phyloP scores from a whole-genome alignment of 129 eudicot genomes.

The Flaveria robusta region DNA sequence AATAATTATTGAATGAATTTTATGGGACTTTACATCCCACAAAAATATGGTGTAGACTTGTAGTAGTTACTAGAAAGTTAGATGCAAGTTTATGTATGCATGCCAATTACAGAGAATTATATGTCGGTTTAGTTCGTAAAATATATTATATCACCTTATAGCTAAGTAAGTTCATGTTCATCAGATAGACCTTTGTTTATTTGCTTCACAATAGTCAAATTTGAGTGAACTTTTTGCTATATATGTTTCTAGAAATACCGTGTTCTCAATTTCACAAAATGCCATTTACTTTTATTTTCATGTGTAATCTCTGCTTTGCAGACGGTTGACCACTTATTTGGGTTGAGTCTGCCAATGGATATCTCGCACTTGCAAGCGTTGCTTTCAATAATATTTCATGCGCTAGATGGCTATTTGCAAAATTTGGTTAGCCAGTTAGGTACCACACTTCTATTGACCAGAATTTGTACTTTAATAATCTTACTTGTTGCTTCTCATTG shows the following conservation, averaged over 20 bases:
- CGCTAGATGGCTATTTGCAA: constrained; percentile 76
- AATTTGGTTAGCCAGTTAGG: constrained; percentile 79
- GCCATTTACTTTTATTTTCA: constrained; percentile 18
- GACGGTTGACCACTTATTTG: constrained; percentile 89
- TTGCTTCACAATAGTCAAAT: neutral
- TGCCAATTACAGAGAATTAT: neutral
- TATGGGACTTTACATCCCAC: neutral
- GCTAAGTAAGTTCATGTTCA: constrained; percentile 11
- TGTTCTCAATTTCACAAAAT: neutral
- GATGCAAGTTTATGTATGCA: neutral
- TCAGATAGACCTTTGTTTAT: neutral
- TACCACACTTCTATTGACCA: constrained; percentile 36
- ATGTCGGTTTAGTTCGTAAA: neutral
- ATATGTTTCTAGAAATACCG: neutral
- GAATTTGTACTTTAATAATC: constrained; percentile 23
- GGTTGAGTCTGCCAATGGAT: constrained; percentile 81
- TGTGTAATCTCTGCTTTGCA: constrained; percentile 46
- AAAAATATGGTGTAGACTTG: neutral
- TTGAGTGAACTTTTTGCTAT: neutral
- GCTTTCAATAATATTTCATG: constrained; percentile 78
- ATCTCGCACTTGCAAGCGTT: constrained; percentile 90
- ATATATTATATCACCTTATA: constrained; percentile 15
- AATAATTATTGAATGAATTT: too few species aligned
- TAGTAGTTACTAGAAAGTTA: neutral
- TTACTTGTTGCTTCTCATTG: constrained; percentile 17